Evolutionary conservation across 1,284 basidiomycete genomes (phyloP).

Genomic region (Agaricales sp.): DNA sequence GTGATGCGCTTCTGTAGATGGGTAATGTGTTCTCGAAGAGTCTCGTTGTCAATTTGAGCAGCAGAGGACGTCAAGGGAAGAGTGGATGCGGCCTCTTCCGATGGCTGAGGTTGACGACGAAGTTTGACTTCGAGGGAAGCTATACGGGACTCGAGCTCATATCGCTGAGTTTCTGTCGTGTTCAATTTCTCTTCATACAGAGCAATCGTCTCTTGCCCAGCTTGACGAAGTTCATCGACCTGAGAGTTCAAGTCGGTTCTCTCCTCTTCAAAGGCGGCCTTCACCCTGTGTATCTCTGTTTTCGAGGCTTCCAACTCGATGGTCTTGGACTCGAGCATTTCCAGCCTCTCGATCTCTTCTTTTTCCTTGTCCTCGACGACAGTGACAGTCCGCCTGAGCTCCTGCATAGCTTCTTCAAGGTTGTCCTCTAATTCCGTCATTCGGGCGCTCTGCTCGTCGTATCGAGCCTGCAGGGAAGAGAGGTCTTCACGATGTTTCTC

Average conservation of each 20-base stretch:
- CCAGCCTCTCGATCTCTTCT: conserved; percentile 24
- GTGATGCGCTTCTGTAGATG: conserved; percentile 76
- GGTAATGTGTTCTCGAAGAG: conserved; percentile 75
- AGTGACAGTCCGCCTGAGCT: neutral
- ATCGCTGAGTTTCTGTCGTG: conserved; percentile 58
- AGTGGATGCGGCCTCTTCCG: conserved; percentile 24
- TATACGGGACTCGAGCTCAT: conserved; percentile 69
- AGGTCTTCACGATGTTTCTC: neutral
- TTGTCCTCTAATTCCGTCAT: conserved; percentile 15
- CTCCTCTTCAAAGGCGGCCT: conserved; percentile 49
- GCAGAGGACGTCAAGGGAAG: conserved; percentile 36
- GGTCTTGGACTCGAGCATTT: neutral
- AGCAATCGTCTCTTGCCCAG: conserved; percentile 87
- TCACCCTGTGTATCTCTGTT: conserved; percentile 6
- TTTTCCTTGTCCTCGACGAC: conserved; percentile 21
- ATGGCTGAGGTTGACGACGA: conserved; percentile 21
- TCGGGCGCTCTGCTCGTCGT: neutral
- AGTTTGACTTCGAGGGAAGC: conserved; percentile 53
- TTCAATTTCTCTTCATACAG: conserved; percentile 85
- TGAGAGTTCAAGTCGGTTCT: conserved; percentile 55
- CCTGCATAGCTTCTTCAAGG: conserved; percentile 39
- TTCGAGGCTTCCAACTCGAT: neutral
- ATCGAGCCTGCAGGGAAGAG: neutral
- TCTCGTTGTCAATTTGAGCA: conserved; percentile 86
- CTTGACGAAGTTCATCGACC: conserved; percentile 72